These are phyloP conservation scores for Aspergillus haitiensis DNA, from an alignment of 495 filamentous ascomycete species.

Conservation along the genomic window DNA sequence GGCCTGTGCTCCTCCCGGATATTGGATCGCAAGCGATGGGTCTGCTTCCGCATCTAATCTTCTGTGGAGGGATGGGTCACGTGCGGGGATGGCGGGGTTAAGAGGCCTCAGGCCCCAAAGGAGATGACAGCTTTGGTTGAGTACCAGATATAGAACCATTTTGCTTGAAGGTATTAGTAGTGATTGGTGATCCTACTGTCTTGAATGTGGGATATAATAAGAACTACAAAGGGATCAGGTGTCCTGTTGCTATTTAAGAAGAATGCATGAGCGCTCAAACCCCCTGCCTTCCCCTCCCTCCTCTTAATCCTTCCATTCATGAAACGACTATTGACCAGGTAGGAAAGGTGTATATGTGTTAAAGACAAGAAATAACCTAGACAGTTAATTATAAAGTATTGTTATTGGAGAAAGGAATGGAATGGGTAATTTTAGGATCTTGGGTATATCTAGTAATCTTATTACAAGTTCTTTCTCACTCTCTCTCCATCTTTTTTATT, in stretches of 20 bases:
- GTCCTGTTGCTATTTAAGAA: no score
- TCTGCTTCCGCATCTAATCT: background rate
- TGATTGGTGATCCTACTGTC: background rate
- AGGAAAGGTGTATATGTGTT: background rate
- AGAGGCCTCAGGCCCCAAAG: slow-evolving; percentile 17
- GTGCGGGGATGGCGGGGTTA: slow-evolving; percentile 22
- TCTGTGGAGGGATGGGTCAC: slow-evolving; percentile 7
- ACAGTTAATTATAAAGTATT: no score
- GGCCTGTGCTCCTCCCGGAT: background rate
- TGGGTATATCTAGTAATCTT: background rate
- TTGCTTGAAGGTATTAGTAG: background rate
- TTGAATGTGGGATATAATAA: no score
- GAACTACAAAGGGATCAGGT: no score
- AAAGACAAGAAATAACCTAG: background rate
- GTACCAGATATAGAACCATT: slow-evolving; percentile 15
- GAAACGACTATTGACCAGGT: background rate
- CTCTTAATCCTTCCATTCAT: background rate
- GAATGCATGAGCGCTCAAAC: background rate
- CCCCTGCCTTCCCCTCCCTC: background rate
- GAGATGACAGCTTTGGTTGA: slow-evolving; percentile 17
- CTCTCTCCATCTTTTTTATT: background rate
- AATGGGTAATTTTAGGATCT: no score
- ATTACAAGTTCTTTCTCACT: background rate
- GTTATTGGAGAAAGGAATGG: slow-evolving; percentile 9
- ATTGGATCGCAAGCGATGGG: background rate